Base-by-base conservation (phyloP, 352 stramenopile species). In the Pythium chondricola region DNA sequence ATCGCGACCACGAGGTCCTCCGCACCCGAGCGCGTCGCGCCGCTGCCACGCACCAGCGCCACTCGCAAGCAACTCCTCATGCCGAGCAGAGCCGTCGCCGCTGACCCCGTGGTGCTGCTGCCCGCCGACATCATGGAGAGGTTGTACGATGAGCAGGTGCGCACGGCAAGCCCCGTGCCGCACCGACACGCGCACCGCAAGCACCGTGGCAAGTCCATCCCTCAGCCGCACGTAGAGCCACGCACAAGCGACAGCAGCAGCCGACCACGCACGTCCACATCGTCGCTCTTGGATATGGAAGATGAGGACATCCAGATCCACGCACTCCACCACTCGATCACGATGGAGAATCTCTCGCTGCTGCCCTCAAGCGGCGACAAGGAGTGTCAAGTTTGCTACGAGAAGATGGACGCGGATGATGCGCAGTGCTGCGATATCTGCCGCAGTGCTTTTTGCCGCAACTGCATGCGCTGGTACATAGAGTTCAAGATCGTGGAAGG, bases 311-410 rank as follows among this genome's bases (percentile, higher is more conserved):
- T 41, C 13, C 14, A 11, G 43, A n/a, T 40, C 17, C 39, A 29
- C 22, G n/a, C 41, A 25, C 24, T 4, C 21, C n/a, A 17, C 13
- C 50, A 47, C 27, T 54, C 47, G 38, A 54, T 54, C 47, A 29
- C 47, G 27, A 20, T 43, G 2, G 47, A 13, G 2, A 14, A 44
- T 14, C 24, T 30, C n/a, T 26, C 31, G 14, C 17, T 29, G 33
- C 26, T 26, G 18, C 36, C 32, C 29, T 22, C 27, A 56, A 13
- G 25, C n/a, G 43, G 16, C 22, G 10, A 42, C 24, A 63, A 55
- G 32, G 72, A 85, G 39, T 89, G 78, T 49, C 71, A 85, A 62
- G 85, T 89, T 52, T 89, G 78, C 63, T 89, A 83, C 32, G 74
- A 89, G 40, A 67, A 61, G 25, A 54, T 86, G 42, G 71, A 83